Evolutionary conservation across 331 rosid species (phyloP).

Genomic region (Rhamnella rubrinervis): DNA sequence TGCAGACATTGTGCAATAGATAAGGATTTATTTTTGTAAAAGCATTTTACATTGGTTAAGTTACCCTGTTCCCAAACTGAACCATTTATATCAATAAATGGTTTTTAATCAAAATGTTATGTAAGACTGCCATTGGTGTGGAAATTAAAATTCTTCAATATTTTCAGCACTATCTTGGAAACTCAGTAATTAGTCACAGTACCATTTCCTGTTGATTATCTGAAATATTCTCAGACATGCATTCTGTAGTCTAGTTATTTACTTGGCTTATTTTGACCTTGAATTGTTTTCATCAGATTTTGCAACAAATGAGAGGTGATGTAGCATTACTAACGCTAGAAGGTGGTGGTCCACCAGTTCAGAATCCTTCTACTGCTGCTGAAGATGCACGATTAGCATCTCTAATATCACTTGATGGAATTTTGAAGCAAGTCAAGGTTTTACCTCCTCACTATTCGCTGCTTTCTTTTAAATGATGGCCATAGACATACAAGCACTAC

Average conservation of each 20-base stretch:
- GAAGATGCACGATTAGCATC: conserved; percentile 97
- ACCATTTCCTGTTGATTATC: not conserved
- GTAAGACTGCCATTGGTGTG: not conserved
- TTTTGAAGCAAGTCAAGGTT: conserved; percentile 92
- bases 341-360: conserved; percentile 73
- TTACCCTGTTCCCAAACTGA: too few relatives aligned
- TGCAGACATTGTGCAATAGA: too few relatives aligned
- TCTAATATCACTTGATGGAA: conserved; percentile 89
- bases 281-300: conserved; percentile 48
- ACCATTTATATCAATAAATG: too few relatives aligned
- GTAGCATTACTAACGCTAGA: conserved; percentile 75
- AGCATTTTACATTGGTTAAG: too few relatives aligned
- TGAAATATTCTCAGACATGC: not conserved
- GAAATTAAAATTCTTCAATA: not conserved
- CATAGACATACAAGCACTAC: conserved; percentile 7
- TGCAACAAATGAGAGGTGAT: conserved; percentile 94
- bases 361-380: conserved; percentile 88
- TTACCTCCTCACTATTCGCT: conserved; percentile 17
- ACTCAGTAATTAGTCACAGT: not conserved
- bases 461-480: conserved; percentile 9
- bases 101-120: too few relatives aligned
- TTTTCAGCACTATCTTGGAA: not conserved
- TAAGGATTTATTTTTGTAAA: too few relatives aligned
- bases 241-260: not conserved
- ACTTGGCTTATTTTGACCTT: not conserved